phyloP scores from a whole-genome alignment of 23 red algal species.

The Rhodosorus marinus region DNA sequence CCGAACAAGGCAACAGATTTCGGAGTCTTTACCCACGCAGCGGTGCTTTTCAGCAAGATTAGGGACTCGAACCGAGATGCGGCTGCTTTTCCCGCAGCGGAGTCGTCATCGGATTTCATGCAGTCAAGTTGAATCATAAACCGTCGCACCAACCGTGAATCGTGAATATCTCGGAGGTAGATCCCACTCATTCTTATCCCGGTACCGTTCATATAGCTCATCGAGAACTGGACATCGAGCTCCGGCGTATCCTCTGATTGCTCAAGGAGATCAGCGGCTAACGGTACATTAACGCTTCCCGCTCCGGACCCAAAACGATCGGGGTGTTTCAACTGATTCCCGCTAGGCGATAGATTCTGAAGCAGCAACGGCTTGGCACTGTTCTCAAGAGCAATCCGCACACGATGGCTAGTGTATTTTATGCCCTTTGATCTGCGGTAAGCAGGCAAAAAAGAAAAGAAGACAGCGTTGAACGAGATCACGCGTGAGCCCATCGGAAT shows the following conservation, averaged over 20 bases:
- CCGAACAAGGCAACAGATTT: conserved; percentile 15
- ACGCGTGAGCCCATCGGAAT: too few relatives aligned
- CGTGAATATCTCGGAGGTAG: conserved; percentile 21
- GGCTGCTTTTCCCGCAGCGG: neutral
- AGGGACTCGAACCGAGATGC: conserved; percentile 14
- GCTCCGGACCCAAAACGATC: conserved; percentile 1
- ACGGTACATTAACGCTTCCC: conserved; percentile 1
- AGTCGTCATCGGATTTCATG: conserved; percentile 7
- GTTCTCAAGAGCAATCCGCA: conserved; percentile 57
- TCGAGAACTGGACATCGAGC: conserved; percentile 7
- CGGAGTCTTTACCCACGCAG: conserved; percentile 30
- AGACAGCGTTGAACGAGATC: too few relatives aligned
- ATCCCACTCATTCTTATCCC: conserved; percentile 28
- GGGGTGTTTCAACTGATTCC: neutral
- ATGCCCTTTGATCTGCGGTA: too few relatives aligned
- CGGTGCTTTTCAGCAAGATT: conserved; percentile 10
- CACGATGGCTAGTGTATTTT: conserved; percentile 23
- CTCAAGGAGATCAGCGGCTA: neutral
- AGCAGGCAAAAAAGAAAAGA: too few relatives aligned
- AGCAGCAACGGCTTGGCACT: conserved; percentile 16
- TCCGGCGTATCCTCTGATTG: conserved; percentile 1
- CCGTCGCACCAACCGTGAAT: conserved; percentile 10
- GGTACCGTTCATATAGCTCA: conserved; percentile 14
- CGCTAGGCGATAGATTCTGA: neutral
- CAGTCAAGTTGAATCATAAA: conserved; percentile 15